Evolutionary conservation across 1,284 basidiomycete species (phyloP).

Genomic region (Laetiporus sulphureus): DNA sequence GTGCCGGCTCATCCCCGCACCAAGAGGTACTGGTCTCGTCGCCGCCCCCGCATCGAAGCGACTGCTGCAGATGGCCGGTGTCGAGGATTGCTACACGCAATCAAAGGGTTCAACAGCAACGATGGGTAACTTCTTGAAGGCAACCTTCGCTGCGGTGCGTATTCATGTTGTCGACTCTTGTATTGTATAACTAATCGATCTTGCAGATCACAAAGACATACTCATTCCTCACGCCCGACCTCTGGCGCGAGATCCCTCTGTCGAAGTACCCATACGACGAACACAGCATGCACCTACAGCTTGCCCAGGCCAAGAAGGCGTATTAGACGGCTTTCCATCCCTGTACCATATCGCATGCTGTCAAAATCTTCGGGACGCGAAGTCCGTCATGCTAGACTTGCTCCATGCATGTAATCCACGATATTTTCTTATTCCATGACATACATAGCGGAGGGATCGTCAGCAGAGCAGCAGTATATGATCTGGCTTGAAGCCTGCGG

Average conservation of each 20-base stretch:
- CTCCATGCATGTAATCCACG: not conserved
- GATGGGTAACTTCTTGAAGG: slow-evolving; percentile 99
- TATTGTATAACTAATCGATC: slow-evolving; percentile 1
- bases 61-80: slow-evolving; percentile 95
- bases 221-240: slow-evolving; percentile 93
- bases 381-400: not conserved
- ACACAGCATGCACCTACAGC: slow-evolving; percentile 85
- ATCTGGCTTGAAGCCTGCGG: no score
- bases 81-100: slow-evolving; percentile 94
- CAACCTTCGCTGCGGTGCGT: slow-evolving; percentile 89
- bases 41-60: slow-evolving; percentile 98
- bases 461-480: no score
- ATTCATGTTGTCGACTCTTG: slow-evolving; percentile 13
- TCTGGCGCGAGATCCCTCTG: slow-evolving; percentile 93
- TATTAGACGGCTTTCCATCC: slow-evolving; percentile 43
- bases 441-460: no score
- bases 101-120: slow-evolving; percentile 98
- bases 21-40: slow-evolving; percentile 98
- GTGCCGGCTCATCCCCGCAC: slow-evolving; percentile 98
- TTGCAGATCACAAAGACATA: slow-evolving; percentile 93
- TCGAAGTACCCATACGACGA: slow-evolving; percentile 92
- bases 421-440: not conserved
- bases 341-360: not conserved
- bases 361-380: not conserved
- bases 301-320: slow-evolving; percentile 75